Conservation (phyloP, 2,329 filamentous ascomycete genomes). For the Aureobasidium vineae region DNA sequence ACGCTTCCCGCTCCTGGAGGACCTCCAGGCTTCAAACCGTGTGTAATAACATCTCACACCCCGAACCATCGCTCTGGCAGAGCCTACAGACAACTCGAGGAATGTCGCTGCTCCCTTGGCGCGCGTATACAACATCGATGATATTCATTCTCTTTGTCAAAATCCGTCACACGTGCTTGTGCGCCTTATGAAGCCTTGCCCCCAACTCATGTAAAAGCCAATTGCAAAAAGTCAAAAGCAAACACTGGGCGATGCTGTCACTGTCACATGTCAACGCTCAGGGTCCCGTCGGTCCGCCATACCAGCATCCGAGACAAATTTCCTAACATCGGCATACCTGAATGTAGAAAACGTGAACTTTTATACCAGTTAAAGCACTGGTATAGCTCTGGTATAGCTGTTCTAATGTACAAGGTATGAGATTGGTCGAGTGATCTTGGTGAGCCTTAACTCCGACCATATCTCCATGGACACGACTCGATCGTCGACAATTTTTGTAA, state of each 20-base stretch:
- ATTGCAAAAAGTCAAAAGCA: slow-evolving; percentile 7
- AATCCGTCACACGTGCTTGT: neutral
- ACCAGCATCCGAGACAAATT: neutral
- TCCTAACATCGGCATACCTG: neutral
- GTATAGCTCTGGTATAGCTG: too few relatives aligned
- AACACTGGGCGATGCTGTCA: neutral
- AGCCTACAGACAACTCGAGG: neutral
- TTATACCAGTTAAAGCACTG: neutral
- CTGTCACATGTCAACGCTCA: slow-evolving; percentile 20
- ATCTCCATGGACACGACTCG: neutral
- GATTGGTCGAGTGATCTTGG: neutral
- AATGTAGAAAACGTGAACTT: neutral
- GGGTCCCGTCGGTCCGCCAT: neutral
- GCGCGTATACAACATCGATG: neutral
- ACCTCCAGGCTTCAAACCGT: slow-evolving; percentile 7
- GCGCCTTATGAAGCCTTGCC: neutral
- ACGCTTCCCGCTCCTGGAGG: slow-evolving; percentile 8
- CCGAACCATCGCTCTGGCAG: neutral
- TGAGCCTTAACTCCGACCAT: neutral
- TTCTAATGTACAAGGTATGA: neutral
- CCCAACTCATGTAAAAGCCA: neutral
- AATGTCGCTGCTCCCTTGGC: slow-evolving; percentile 18
- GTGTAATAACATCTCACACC: slow-evolving; percentile 21
- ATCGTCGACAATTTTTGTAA: neutral
- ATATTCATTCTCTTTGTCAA: neutral